Base-by-base conservation (phyloP, 2,329 filamentous ascomycete species). In the Ustulina deusta region DNA sequence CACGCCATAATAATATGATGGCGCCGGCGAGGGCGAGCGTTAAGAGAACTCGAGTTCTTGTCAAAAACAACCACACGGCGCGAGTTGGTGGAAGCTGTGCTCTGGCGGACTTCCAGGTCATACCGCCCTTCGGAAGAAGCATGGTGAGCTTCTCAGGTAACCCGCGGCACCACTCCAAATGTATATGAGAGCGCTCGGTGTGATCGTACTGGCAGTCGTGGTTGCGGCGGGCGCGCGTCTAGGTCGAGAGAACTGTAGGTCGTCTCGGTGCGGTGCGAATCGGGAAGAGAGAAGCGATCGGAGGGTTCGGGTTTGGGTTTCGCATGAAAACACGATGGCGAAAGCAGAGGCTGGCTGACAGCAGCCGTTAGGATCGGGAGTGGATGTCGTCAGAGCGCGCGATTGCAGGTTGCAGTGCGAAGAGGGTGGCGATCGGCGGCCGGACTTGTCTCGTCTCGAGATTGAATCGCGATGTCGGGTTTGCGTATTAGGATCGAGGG, bases 91-190 rank as follows among this genome's bases (percentile, higher is more conserved):
- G 93, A 74, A 97, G 83, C 77, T 89, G 88, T 75, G 92, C 86
- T 83, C 89, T 92, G 73, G 94, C 91, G 73, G 93, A 91, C 85
- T 97, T 97, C 94, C 95, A 98, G 80, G 90, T 94, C 77, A 95
- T 87, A 79, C 93, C 93, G 80, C 92, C 92, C 82, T 97, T 97
- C 72, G 93, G 92, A 75, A 97, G 89, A 83, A 97, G 89, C 94
- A 97, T 97, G 70, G 73, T 84, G 77, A 78, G 77, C 75, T 72
- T 71, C 77, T 77, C 73, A 76, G 79, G 80, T 79, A 79, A 80
- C 78, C 76, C 77, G 78, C 72, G 73, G 75, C 78, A 81, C 82
- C 81, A 82, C 80, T 80, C 77, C 68, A 59, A 65, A 38, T 56
- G 62, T 70, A 69, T 69, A 70, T 72, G 54, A 70, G 68, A 69